These are phyloP conservation scores for Mortierella sp. DNA, from an alignment of 371 early-diverging fungal species.

Conservation along the genomic window DNA sequence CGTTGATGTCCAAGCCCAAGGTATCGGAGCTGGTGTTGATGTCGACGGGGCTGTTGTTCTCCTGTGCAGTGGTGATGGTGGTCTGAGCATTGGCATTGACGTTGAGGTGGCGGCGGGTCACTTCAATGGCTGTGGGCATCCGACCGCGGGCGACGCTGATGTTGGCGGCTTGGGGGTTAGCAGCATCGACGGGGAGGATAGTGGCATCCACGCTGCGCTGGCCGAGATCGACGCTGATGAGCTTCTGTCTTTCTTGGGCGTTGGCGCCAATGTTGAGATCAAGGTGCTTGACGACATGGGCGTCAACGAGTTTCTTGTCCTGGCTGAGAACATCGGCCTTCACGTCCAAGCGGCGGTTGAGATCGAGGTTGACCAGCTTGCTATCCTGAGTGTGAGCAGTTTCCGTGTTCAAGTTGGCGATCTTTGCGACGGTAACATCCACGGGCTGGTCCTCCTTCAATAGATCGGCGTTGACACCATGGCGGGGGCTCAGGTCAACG, in stretches of 20 bases:
- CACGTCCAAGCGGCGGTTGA: slow-evolving; percentile 16
- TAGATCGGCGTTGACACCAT: too few relatives aligned
- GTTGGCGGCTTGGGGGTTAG: background rate
- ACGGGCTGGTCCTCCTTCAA: too few relatives aligned
- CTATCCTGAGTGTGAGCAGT: too few relatives aligned
- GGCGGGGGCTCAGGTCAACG: too few relatives aligned
- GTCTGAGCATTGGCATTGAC: background rate
- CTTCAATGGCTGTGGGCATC: background rate
- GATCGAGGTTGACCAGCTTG: background rate
- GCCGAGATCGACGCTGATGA: background rate
- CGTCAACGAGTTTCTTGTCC: background rate
- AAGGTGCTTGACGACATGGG: background rate
- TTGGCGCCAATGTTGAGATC: background rate
- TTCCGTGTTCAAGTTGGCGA: too few relatives aligned
- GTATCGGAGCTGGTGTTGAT: too few relatives aligned
- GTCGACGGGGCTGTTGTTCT: too few relatives aligned
- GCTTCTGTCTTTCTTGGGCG: background rate
- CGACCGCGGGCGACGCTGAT: slow-evolving; percentile 5
- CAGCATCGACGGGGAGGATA: background rate
- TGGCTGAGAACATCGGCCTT: background rate
- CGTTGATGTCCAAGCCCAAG: background rate
- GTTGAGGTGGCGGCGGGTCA: background rate
- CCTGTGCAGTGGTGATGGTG: too few relatives aligned
- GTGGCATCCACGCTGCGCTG: background rate
- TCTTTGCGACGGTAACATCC: too few relatives aligned